These are phyloP conservation scores for Triticum monococcum DNA, from an alignment of 176 grass and related monocot species.

Conservation along the genomic window DNA sequence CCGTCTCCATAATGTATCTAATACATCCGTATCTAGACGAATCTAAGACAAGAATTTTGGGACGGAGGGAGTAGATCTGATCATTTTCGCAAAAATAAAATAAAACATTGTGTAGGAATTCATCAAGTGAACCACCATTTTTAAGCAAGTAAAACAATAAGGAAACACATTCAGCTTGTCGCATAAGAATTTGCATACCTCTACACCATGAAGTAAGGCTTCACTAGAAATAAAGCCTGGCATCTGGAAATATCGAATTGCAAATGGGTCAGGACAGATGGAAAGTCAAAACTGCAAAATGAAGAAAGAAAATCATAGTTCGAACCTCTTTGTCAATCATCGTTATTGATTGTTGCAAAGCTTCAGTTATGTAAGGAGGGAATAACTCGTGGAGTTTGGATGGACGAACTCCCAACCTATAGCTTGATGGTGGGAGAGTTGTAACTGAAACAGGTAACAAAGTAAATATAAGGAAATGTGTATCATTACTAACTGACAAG, in stretches of 20 bases:
- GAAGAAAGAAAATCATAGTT: conserved; percentile 7
- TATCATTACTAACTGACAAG: conserved; percentile 25
- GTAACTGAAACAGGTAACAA: conserved; percentile 46
- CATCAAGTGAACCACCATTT: conserved; percentile 4
- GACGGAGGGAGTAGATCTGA: too few relatives aligned
- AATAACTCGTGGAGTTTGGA: conserved; percentile 86
- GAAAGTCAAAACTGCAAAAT: neutral
- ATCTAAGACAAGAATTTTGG: too few relatives aligned
- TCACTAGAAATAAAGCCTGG: conserved; percentile 78
- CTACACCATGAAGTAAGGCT: conserved; percentile 95
- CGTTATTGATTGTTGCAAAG: conserved; percentile 68
- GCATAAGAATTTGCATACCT: conserved; percentile 51
- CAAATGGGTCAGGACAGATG: conserved; percentile 24
- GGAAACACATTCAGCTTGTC: neutral
- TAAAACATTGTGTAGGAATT: neutral
- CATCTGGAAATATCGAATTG: conserved; percentile 53
- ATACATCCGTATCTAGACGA: too few relatives aligned
- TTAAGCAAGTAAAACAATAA: neutral
- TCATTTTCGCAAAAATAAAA: too few relatives aligned
- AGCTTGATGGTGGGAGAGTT: conserved; percentile 85
- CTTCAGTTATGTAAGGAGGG: conserved; percentile 77
- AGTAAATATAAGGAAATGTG: conserved; percentile 32
- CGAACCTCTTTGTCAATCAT: conserved; percentile 87
- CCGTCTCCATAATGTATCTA: too few relatives aligned
- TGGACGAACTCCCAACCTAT: conserved; percentile 73